A percentile compares a stretch with the other conserved stretches of the same genome.
phyloP scores from a whole-genome alignment of 2,329 filamentous ascomycete genomes.

The Rhinocladiella mackenziei region DNA sequence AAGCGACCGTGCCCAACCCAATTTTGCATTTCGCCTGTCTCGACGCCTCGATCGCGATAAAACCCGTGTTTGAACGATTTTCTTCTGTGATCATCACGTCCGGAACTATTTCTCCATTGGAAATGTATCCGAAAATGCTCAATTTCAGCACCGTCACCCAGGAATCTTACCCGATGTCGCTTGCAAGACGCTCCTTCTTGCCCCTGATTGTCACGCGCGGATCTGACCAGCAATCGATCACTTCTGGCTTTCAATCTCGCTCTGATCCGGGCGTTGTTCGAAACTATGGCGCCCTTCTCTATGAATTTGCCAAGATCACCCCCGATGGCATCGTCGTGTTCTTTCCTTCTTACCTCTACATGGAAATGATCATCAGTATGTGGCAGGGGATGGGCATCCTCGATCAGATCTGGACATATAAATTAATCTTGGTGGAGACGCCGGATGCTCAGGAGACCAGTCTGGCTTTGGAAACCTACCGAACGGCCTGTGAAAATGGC shows the following conservation, averaged over 20 bases:
- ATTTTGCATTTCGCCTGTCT: conserved; percentile 96
- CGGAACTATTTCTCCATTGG: conserved; percentile 90
- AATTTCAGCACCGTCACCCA: conserved; percentile 89
- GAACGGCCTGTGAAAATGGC: conserved; percentile 95
- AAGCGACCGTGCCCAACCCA: conserved; percentile 90
- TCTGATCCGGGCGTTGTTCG: conserved; percentile 96
- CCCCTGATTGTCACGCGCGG: conserved; percentile 97
- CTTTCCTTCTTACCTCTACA: conserved; percentile 97
- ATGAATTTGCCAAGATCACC: conserved; percentile 92
- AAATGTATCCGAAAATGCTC: conserved; percentile 99
- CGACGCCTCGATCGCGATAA: conserved; percentile 96
- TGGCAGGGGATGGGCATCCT: conserved; percentile 99
- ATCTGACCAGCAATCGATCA: conserved; percentile 88
- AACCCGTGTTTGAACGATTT: conserved; percentile 94
- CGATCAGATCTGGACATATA: conserved; percentile 98
- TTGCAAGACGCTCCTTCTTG: conserved; percentile 89
- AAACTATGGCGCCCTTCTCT: conserved; percentile 89
- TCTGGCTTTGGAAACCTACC: conserved; percentile 90
- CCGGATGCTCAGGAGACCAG: conserved; percentile 97
- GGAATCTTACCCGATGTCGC: conserved; percentile 95
- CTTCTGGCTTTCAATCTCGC: conserved; percentile 88
- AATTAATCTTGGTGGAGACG: conserved; percentile 94
- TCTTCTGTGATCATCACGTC: conserved; percentile 98
- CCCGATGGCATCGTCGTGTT: conserved; percentile 99
- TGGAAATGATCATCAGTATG: conserved; percentile 98